Conservation (phyloP, 192 early-diverging fungal genomes). For the Backusella morwellensis region DNA sequence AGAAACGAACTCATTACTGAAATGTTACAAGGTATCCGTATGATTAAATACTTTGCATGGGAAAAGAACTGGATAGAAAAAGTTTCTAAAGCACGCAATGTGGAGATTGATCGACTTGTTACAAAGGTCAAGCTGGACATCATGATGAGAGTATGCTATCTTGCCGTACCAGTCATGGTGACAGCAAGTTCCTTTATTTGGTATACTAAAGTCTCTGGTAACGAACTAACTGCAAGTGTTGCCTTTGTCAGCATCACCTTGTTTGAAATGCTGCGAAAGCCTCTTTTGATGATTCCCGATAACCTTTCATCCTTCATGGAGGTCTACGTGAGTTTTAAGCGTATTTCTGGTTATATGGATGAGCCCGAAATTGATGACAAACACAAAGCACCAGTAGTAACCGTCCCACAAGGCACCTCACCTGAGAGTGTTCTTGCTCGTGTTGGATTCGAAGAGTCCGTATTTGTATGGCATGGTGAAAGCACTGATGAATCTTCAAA, state of each 20-base stretch:
- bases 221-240: conserved; percentile 58
- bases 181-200: conserved; percentile 55
- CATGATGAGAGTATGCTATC: conserved; percentile 28
- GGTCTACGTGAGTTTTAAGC: conserved; percentile 73
- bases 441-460: conserved; percentile 42
- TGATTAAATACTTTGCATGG: conserved; percentile 59
- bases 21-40: conserved; percentile 42
- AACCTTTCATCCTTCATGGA: conserved; percentile 71
- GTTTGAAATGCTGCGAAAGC: conserved; percentile 87
- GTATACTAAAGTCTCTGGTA: conserved; percentile 39
- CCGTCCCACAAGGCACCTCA: conserved; percentile 13
- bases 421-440: conserved; percentile 7
- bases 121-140: conserved; percentile 8
- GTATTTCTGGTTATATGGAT: conserved; percentile 74
- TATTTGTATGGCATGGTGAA: conserved; percentile 54
- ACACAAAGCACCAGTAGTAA: conserved; percentile 39
- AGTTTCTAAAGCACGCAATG: conserved; percentile 7
- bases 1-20: conserved; percentile 67
- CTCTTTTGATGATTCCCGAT: conserved; percentile 75
- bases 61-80: conserved; percentile 37
- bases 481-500: neutral
- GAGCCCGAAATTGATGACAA: conserved; percentile 72
- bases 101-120: conserved; percentile 31
- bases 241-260: conserved; percentile 84
- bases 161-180: conserved; percentile 47